Conservation (phyloP, 805 yeast genomes). For the Komagataella pastoris region DNA sequence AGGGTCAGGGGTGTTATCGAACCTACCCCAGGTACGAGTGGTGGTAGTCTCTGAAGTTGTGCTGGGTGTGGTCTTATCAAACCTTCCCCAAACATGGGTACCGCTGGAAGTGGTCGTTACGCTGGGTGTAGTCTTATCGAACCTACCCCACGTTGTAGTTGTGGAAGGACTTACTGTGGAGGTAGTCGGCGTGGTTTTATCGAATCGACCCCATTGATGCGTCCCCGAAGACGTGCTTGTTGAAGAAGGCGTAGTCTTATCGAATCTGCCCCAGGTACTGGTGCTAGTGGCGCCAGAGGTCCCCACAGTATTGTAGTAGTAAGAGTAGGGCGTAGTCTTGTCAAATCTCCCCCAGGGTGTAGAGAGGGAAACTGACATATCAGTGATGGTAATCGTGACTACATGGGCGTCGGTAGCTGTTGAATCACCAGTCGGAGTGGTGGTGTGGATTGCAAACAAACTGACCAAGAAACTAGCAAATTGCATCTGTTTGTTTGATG, state of each 20-base stretch:
- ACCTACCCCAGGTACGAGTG: slow-evolving; percentile 34
- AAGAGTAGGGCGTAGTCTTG: slow-evolving; percentile 22
- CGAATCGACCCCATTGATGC: slow-evolving; percentile 43
- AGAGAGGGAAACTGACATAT: background rate
- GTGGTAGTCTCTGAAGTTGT: slow-evolving; percentile 17
- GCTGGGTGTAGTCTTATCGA: slow-evolving; percentile 29
- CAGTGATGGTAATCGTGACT: background rate
- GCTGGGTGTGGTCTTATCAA: slow-evolving; percentile 28
- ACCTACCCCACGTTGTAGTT: slow-evolving; percentile 31
- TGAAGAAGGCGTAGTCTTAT: slow-evolving; percentile 26
- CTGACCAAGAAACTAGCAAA: background rate
- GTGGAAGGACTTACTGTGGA: slow-evolving; percentile 23
- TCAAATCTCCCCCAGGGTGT: slow-evolving; percentile 34
- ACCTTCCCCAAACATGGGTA: slow-evolving; percentile 44
- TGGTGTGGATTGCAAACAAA: background rate
- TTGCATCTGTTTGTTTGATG: background rate
- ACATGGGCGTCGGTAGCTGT: background rate
- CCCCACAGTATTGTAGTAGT: background rate
- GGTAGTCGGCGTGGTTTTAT: slow-evolving; percentile 26
- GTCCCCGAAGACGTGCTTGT: slow-evolving; percentile 28
- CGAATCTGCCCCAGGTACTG: slow-evolving; percentile 33
- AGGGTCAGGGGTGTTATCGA: slow-evolving; percentile 29
- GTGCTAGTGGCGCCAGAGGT: slow-evolving; percentile 21
- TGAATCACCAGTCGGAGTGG: background rate
- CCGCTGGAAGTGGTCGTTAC: slow-evolving; percentile 23